Evolutionary conservation across 441 rosid species (phyloP).

Genomic region (Gossypium gossypioides): DNA sequence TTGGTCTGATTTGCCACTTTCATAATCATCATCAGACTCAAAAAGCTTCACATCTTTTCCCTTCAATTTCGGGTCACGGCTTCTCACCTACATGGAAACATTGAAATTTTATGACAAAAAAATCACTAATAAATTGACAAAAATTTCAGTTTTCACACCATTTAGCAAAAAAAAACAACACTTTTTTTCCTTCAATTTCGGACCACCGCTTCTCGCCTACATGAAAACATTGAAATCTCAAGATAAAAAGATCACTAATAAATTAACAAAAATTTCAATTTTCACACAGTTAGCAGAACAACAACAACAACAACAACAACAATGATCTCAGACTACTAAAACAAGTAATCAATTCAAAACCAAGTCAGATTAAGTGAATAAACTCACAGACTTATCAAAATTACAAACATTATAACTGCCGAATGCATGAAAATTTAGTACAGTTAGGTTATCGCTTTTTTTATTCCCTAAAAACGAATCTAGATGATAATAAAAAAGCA

Average conservation of each 20-base stretch:
- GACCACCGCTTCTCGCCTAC: constrained; percentile 41
- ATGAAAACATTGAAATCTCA: constrained; percentile 2
- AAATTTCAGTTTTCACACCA: neutral
- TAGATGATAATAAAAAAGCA: neutral
- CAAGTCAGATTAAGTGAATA: neutral
- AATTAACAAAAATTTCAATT: neutral
- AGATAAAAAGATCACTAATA: neutral
- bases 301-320: neutral
- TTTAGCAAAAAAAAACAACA: neutral
- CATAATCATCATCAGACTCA: constrained; percentile 26
- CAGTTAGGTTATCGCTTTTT: neutral
- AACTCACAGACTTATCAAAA: neutral
- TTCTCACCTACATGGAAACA: constrained; percentile 29
- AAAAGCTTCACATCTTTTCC: constrained; percentile 32
- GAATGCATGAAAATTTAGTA: neutral
- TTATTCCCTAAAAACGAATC: neutral
- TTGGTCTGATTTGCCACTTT: constrained; percentile 10
- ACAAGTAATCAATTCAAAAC: neutral
- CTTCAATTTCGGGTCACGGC: constrained; percentile 40
- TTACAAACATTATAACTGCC: neutral
- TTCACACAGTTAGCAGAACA: neutral
- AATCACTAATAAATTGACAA: neutral
- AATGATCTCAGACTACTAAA: neutral
- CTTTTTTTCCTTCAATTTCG: constrained; percentile 29
- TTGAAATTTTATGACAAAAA: neutral